Conservation (phyloP, 352 stramenopile genomes). For the Globisporangium uncinulatum region DNA sequence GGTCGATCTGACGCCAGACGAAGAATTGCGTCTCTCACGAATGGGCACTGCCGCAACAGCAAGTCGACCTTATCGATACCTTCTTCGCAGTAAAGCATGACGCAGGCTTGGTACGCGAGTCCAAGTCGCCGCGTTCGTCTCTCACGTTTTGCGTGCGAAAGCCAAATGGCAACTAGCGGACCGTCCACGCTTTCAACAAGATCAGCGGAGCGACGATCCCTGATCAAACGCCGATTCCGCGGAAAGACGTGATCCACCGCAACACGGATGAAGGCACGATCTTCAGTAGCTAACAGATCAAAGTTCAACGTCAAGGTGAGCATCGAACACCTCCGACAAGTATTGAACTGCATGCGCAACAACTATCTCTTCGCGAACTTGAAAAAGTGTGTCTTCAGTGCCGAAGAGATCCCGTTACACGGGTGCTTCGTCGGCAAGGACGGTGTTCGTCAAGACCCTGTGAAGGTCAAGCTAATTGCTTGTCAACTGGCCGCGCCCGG, state of each 20-base stretch:
- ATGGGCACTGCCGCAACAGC: conserved; percentile 19
- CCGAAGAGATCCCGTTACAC: neutral
- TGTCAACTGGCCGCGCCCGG: neutral
- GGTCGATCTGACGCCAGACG: conserved; percentile 16
- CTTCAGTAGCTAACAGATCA: conserved; percentile 20
- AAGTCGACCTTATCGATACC: conserved; percentile 17
- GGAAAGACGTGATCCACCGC: conserved; percentile 22
- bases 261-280: conserved; percentile 20
- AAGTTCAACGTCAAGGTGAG: neutral
- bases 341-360: neutral
- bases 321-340: neutral
- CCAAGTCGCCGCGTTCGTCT: conserved; percentile 15
- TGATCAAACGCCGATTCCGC: conserved; percentile 22
- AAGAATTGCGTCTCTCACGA: conserved; percentile 26
- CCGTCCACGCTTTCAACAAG: conserved; percentile 34
- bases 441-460: conserved; percentile 10
- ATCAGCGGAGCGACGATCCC: conserved; percentile 23
- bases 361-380: neutral
- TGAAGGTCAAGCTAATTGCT: conserved; percentile 19
- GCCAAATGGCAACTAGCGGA: conserved; percentile 15
- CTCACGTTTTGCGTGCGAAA: conserved; percentile 25
- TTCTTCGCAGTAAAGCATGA: conserved; percentile 15
- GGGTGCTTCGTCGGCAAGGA: neutral
- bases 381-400: neutral
- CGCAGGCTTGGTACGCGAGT: conserved; percentile 15